A percentile compares a stretch with the other conserved stretches of the same genome.
These are phyloP conservation scores for Persicaria tinctoria DNA, from an alignment of 148 eudicot genomes.

Conservation along the genomic window DNA sequence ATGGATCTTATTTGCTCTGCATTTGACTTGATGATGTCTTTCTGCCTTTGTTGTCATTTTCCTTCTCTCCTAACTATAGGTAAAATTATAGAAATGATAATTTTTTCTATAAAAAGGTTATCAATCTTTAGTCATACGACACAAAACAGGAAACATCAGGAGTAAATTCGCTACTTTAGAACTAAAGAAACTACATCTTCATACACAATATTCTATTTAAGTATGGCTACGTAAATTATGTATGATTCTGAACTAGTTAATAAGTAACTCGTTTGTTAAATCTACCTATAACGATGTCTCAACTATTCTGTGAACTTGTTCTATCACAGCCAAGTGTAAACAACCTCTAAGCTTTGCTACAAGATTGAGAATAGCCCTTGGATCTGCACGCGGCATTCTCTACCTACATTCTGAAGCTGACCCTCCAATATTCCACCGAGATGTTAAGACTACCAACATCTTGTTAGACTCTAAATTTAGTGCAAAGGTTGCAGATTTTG, in stretches of 20 bases:
- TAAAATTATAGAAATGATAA: neutral
- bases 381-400: slow-evolving; percentile 70
- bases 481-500: slow-evolving; percentile 91
- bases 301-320: neutral
- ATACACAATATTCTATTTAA: neutral
- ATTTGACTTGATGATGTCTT: neutral
- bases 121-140: too few species aligned
- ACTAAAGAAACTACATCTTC: too few species aligned
- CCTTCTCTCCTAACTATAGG: neutral
- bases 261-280: neutral
- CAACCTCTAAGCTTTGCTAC: slow-evolving; percentile 32
- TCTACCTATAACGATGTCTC: too few species aligned
- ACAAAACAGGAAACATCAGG: too few species aligned
- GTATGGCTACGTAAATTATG: neutral
- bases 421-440: slow-evolving; percentile 88
- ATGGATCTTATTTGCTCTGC: neutral
- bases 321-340: slow-evolving; percentile 34
- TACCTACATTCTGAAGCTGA: slow-evolving; percentile 84
- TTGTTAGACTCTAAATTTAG: slow-evolving; percentile 53
- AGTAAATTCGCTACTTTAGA: neutral
- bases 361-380: slow-evolving; percentile 62
- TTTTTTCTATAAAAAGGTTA: too few species aligned
- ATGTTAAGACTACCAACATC: slow-evolving; percentile 82
- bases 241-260: neutral
- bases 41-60: neutral